Evolutionary conservation across 1,284 basidiomycete species (phyloP), one percentile per base, ranked within the genome.

Genomic region (Singerocomus inundabilis): DNA sequence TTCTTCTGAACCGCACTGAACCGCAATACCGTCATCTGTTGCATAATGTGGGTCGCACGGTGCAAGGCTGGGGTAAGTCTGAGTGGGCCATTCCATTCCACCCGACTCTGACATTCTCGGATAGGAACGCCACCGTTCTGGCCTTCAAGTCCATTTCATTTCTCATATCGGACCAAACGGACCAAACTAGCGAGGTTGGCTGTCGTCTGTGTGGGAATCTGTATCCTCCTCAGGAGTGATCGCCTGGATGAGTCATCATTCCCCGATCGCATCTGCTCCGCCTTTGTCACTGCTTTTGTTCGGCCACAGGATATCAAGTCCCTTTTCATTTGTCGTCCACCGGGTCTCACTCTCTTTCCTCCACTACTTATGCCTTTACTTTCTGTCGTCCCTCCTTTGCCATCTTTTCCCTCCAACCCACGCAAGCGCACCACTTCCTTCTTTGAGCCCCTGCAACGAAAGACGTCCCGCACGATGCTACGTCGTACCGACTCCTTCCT

Each of bases 341-440:
- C 49, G 52, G 45, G 42, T 52, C 64, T 57, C 58, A 61, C 51
- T 54, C 47, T 46, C 62, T 51, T 57, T 63, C 54, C 56, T n/a
- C 51, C 49, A 49, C 51, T 59, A 64, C 62, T 57, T 58, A 66
- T 66, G 64, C 46, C 64, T 55, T 36, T 53, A 30, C 32, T 46
- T 56, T 24, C 55, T 49, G 46, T 51, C 57, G 48, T 52, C 45
- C 37, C 49, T 37, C 15, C 56, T n/a, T 13, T 36, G 46, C 42
- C 51, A 41, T 41, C 21, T 8, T 42, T 41, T 28, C 24, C 54
- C 35, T 39, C 51, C 37, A 52, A 56, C 39, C 46, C 65, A 42
- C 69, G 72, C 51, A 77, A 77, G 52, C 74, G 76, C 51, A 72
- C 72, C 4, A 68, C 69, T 6, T 73, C 75, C 30, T 75, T 73